Conservation (phyloP, 495 filamentous ascomycete genomes). For the Apiosordaria backusii region DNA sequence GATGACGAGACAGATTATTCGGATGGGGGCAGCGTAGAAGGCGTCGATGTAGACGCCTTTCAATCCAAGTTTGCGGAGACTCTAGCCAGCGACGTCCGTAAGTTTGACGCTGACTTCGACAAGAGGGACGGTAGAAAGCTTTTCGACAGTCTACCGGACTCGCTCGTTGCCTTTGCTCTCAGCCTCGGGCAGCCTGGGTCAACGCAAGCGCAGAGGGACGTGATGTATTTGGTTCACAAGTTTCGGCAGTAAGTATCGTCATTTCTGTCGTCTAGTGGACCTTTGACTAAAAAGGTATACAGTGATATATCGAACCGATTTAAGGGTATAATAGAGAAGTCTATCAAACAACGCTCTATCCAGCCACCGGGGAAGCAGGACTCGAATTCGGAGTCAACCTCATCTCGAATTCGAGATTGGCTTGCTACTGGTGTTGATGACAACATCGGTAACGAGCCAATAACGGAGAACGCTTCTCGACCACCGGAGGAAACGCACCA, state of each 20-base stretch:
- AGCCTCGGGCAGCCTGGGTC: background rate
- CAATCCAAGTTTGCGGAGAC: background rate
- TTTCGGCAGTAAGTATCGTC: background rate
- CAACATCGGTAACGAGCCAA: too few species aligned
- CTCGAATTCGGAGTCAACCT: too few species aligned
- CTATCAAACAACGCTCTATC: too few species aligned
- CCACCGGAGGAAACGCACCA: too few species aligned
- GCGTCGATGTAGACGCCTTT: background rate
- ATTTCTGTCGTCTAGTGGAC: too few species aligned
- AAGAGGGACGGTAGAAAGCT: background rate
- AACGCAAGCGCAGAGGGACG: background rate
- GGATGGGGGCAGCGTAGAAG: background rate
- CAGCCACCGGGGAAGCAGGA: too few species aligned
- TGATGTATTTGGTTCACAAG: background rate
- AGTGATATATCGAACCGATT: background rate
- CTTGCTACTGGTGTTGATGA: too few species aligned
- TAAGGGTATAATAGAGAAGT: too few species aligned
- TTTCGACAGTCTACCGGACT: background rate
- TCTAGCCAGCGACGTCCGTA: background rate
- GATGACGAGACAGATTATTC: background rate
- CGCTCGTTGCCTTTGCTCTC: background rate
- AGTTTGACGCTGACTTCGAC: background rate
- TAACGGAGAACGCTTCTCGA: too few species aligned
- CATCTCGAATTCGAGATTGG: too few species aligned
- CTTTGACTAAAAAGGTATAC: too few species aligned